These are phyloP conservation scores for Avena insularis DNA, from an alignment of 176 grass and related monocot species.

Conservation along the genomic window DNA sequence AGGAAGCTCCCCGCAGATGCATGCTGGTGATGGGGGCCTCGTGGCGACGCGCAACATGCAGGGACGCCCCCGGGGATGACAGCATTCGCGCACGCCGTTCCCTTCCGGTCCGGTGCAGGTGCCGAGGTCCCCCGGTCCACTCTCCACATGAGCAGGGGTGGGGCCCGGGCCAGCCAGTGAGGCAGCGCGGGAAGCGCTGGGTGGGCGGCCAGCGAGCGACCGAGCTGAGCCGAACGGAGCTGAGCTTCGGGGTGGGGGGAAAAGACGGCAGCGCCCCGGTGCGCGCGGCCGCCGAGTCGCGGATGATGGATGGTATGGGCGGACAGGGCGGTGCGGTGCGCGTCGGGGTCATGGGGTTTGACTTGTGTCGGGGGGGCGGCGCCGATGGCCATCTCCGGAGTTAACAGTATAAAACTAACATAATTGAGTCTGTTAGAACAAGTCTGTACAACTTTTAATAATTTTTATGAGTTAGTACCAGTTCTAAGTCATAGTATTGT, in stretches of 20 bases:
- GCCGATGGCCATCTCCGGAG: neutral
- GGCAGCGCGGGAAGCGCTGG: no score
- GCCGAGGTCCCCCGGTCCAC: neutral
- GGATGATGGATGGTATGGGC: neutral
- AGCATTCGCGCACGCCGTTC: neutral
- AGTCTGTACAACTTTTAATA: no score
- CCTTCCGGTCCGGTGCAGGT: neutral
- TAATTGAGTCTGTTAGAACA: no score
- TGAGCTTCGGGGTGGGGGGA: neutral
- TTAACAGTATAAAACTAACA: no score
- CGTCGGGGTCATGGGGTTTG: slow-evolving; percentile 16
- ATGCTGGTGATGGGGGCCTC: no score
- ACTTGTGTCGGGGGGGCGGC: slow-evolving; percentile 30
- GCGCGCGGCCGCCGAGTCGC: neutral
- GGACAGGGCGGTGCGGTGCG: neutral
- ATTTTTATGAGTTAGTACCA: no score
- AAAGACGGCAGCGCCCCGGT: slow-evolving; percentile 36
- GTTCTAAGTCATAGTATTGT: no score
- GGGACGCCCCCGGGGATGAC: neutral
- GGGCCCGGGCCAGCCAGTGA: no score
- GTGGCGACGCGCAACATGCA: neutral
- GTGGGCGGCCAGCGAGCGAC: no score
- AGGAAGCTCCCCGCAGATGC: no score
- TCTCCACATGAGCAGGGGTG: neutral
- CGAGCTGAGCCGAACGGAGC: no score